Evolutionary conservation across 208 protist species (phyloP).

Genomic region (Trypanosomatidae sp.): DNA sequence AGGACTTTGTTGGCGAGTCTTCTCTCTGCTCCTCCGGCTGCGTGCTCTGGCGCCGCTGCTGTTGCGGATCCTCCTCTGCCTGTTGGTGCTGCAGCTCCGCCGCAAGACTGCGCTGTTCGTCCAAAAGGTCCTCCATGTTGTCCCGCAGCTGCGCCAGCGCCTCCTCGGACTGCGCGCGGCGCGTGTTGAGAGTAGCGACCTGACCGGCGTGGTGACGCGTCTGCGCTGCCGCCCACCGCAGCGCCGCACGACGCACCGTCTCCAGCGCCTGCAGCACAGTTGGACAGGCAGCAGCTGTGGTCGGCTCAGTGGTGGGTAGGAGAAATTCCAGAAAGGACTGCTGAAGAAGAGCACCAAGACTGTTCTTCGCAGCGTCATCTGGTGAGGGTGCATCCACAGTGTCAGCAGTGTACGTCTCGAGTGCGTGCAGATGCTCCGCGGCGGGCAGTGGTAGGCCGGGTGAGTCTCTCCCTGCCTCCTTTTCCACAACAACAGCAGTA

Average conservation of each 20-base stretch:
- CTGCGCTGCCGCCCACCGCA: constrained; percentile 1
- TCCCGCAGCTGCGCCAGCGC: constrained; percentile 20
- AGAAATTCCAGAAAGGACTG: no score
- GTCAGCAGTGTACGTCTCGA: no score
- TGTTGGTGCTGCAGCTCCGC: constrained; percentile 23
- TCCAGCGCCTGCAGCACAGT: no score
- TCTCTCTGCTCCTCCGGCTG: not conserved
- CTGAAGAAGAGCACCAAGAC: no score
- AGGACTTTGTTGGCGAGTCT: not conserved
- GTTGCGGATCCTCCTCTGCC: not conserved
- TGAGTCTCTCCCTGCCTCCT: no score
- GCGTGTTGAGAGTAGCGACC: constrained; percentile 12
- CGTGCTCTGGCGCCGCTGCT: not conserved
- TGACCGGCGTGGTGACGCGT: constrained; percentile 2
- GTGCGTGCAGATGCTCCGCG: no score
- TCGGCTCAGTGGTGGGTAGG: no score
- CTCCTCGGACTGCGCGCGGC: constrained; percentile 13
- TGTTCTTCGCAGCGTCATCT: no score
- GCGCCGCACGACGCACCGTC: constrained; percentile 25
- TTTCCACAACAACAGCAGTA: no score
- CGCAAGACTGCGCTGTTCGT: constrained; percentile 24
- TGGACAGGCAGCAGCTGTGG: no score
- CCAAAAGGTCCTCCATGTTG: constrained; percentile 26
- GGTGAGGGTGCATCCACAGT: no score
- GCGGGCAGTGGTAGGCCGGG: no score